These are phyloP conservation scores for Drechslerella dactyloides DNA, from an alignment of 2,329 filamentous ascomycete species.

Conservation along the genomic window DNA sequence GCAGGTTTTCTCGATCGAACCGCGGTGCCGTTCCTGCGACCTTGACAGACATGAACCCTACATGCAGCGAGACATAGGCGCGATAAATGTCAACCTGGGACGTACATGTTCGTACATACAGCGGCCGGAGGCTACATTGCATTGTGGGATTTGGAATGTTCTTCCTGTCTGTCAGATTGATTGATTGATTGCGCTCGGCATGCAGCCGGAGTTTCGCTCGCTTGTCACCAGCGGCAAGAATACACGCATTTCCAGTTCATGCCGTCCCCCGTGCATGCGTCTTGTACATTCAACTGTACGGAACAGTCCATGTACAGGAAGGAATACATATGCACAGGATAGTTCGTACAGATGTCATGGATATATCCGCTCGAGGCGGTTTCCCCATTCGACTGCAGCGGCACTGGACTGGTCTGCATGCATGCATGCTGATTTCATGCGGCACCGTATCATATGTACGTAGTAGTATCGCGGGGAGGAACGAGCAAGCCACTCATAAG, in stretches of 20 bases:
- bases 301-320: no score
- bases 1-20: no score
- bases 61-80: no score
- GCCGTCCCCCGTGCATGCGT: not conserved
- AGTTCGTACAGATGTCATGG: conserved; percentile 13
- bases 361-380: conserved; percentile 27
- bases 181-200: no score
- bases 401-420: no score
- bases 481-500: conserved; percentile 7
- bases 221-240: conserved; percentile 9
- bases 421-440: conserved; percentile 28
- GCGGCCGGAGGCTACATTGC: conserved; percentile 1
- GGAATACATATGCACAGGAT: no score
- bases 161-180: conserved; percentile 5
- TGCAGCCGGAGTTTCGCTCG: not conserved
- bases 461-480: conserved; percentile 3
- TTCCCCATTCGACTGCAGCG: conserved; percentile 10
- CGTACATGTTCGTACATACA: no score
- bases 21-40: no score
- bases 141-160: not conserved
- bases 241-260: not conserved
- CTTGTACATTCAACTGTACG: no score
- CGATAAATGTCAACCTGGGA: not conserved
- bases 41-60: no score
- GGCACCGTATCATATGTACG: conserved; percentile 11